Conservation (phyloP, 2,329 filamentous ascomycete species). For the Trichoderma polysporum region DNA sequence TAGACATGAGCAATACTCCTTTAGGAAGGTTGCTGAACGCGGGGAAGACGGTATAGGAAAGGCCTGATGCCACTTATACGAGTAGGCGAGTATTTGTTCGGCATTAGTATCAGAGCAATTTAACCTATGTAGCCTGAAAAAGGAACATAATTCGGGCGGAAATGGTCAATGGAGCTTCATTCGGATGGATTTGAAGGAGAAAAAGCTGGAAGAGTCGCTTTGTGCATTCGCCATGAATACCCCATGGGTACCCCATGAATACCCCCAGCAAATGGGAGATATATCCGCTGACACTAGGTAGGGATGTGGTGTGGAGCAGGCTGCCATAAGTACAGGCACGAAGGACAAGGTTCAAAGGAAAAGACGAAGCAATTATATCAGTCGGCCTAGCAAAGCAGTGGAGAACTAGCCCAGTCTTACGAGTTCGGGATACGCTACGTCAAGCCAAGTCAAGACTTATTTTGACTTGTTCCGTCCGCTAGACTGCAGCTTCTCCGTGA, state of each 20-base stretch:
- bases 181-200: not conserved
- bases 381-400: not conserved
- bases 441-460: not conserved
- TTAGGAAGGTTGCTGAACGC: conserved; percentile 11
- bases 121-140: not conserved
- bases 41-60: not conserved
- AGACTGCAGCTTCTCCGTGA: not conserved
- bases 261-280: not conserved
- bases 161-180: not conserved
- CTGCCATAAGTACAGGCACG: not conserved
- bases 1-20: not conserved
- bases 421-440: not conserved
- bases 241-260: too few species aligned
- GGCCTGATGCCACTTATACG: not conserved
- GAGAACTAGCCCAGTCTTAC: not conserved
- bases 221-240: not conserved
- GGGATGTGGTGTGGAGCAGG: not conserved
- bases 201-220: not conserved
- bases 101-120: not conserved
- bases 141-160: not conserved
- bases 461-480: not conserved
- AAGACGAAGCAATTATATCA: not conserved
- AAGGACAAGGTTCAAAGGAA: not conserved
- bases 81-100: not conserved
- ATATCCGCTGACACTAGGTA: conserved; percentile 1